Conservation (phyloP, 2,329 filamentous ascomycete genomes). For the Claviceps africana region DNA sequence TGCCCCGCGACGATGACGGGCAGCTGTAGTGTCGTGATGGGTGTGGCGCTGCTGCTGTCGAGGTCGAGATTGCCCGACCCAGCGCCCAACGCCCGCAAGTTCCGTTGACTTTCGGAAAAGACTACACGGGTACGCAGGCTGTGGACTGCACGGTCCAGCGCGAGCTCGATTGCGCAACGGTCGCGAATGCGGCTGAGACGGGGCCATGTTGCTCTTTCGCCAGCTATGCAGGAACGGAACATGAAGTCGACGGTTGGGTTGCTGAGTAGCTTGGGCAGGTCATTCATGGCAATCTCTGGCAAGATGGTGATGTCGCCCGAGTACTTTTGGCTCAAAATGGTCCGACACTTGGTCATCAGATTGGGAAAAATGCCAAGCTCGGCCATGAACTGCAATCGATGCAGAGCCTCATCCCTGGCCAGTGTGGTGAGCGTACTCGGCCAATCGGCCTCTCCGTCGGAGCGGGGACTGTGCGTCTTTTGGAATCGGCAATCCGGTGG, state of each 20-base stretch:
- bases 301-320: constrained; percentile 92
- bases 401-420: constrained; percentile 65
- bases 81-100: constrained; percentile 34
- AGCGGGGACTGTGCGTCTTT: constrained; percentile 11
- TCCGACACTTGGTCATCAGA: constrained; percentile 60
- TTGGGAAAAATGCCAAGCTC: constrained; percentile 73
- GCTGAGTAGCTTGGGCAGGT: constrained; percentile 62
- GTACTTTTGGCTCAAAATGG: constrained; percentile 79
- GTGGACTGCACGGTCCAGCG: constrained; percentile 63
- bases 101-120: constrained; percentile 51
- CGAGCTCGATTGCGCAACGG: constrained; percentile 76
- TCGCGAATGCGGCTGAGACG: constrained; percentile 75
- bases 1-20: constrained; percentile 1
- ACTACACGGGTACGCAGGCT: constrained; percentile 52
- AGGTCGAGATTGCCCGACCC: constrained; percentile 15
- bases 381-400: constrained; percentile 65
- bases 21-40: neutral
- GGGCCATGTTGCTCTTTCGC: constrained; percentile 84
- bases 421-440: constrained; percentile 54
- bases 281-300: constrained; percentile 59
- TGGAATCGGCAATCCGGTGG: constrained; percentile 19
- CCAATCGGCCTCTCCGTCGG: constrained; percentile 37
- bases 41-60: constrained; percentile 9
- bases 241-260: constrained; percentile 85
- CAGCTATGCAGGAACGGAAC: constrained; percentile 59